Evolutionary conservation across 352 stramenopile species (phyloP).

Genomic region (Phytophthora brassicae): DNA sequence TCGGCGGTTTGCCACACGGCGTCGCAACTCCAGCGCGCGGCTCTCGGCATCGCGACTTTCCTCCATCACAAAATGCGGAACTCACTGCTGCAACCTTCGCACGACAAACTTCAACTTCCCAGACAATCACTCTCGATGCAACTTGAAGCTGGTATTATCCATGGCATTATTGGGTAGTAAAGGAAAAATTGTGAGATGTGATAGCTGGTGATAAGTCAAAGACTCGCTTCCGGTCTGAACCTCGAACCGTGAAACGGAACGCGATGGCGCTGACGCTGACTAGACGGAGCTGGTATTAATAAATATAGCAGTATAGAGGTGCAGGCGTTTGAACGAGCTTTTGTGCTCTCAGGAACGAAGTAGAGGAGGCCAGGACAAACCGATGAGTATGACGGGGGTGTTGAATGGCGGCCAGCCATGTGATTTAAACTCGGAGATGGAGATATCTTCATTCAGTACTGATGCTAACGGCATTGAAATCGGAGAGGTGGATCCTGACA

Average conservation of each 20-base stretch:
- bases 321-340: conserved; percentile 18
- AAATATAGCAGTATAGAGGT: conserved; percentile 20
- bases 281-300: conserved; percentile 19
- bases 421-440: conserved; percentile 30
- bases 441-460: conserved; percentile 1
- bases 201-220: too few species aligned
- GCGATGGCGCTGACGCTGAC: neutral
- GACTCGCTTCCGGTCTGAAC: neutral
- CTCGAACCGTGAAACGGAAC: conserved; percentile 21
- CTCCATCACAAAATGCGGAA: conserved; percentile 1
- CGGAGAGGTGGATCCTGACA: neutral
- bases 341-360: conserved; percentile 3
- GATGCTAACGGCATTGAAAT: neutral
- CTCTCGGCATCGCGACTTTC: conserved; percentile 17
- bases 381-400: conserved; percentile 14
- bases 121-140: conserved; percentile 30
- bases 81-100: conserved; percentile 39
- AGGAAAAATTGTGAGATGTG: too few species aligned
- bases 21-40: conserved; percentile 51
- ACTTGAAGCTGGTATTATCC: conserved; percentile 29
- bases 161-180: too few species aligned
- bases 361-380: neutral
- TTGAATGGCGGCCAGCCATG: conserved; percentile 17
- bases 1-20: conserved; percentile 50
- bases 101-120: conserved; percentile 35